Conservation (phyloP, 768 basidiomycete species). For the Exsudoporus frostii region DNA sequence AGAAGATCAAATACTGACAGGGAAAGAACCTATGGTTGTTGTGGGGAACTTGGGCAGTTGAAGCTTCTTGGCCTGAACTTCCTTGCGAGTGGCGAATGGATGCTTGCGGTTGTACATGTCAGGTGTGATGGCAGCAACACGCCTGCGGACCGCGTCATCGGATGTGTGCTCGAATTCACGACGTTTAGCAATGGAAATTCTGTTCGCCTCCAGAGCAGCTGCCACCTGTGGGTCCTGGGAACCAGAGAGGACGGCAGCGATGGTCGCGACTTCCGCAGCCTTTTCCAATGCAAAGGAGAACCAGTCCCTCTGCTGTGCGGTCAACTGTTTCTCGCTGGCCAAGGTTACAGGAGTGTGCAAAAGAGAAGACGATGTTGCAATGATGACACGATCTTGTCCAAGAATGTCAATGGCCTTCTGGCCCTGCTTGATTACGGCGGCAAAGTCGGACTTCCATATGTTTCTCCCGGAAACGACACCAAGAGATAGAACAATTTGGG, state of each 20-base stretch:
- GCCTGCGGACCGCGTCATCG: conserved; percentile 92
- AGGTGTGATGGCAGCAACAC: conserved; percentile 86
- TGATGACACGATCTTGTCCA: conserved; percentile 83
- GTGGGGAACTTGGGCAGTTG: conserved; percentile 96
- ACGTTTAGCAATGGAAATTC: conserved; percentile 85
- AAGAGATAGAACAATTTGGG: conserved; percentile 79
- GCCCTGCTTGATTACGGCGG: conserved; percentile 72
- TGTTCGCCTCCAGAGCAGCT: conserved; percentile 84
- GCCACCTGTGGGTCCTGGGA: conserved; percentile 73
- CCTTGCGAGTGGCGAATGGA: conserved; percentile 83
- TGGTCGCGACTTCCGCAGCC: conserved; percentile 81
- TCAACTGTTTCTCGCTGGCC: conserved; percentile 87
- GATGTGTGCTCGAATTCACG: conserved; percentile 93
- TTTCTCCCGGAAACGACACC: conserved; percentile 98
- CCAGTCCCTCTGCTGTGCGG: conserved; percentile 90
- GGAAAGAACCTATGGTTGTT: conserved; percentile 98
- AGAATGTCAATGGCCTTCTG: conserved; percentile 83
- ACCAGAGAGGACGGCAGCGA: conserved; percentile 82
- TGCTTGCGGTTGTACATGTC: conserved; percentile 85
- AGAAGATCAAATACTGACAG: conserved; percentile 44
- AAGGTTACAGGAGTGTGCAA: conserved; percentile 98
- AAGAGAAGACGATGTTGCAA: conserved; percentile 96
- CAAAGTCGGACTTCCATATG: conserved; percentile 98
- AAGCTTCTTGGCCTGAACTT: conserved; percentile 84
- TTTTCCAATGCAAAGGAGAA: conserved; percentile 99